phyloP scores from a whole-genome alignment of 495 filamentous ascomycete genomes.

The Cercophora newfieldiana region DNA sequence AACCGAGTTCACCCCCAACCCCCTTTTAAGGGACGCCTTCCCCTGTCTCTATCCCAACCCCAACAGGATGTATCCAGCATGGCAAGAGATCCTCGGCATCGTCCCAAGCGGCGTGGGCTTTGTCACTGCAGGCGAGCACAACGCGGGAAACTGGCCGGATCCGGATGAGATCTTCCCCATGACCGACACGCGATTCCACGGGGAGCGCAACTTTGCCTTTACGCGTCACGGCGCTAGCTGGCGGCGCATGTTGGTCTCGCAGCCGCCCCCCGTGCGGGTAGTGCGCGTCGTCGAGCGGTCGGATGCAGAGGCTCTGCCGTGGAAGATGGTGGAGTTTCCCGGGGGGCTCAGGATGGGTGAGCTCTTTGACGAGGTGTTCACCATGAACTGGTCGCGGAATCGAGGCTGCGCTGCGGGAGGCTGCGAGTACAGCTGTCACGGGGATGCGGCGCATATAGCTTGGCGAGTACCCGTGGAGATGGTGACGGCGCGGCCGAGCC shows the following conservation, averaged over 20 bases:
- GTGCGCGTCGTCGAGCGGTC: neutral
- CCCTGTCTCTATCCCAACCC: neutral
- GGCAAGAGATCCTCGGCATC: neutral
- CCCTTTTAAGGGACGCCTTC: neutral
- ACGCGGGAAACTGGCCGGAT: neutral
- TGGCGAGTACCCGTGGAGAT: neutral
- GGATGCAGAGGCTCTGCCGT: neutral
- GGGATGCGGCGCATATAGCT: neutral
- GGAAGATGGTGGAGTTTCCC: neutral
- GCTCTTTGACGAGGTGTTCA: neutral
- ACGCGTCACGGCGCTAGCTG: constrained; percentile 18
- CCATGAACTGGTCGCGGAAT: neutral
- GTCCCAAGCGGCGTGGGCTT: neutral
- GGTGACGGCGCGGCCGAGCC: neutral
- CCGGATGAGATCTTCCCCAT: neutral
- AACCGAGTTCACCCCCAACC: neutral
- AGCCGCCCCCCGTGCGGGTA: constrained; percentile 16
- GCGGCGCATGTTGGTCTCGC: constrained; percentile 21
- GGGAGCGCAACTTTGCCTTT: constrained; percentile 3
- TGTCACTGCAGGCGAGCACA: neutral
- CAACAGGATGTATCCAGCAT: neutral
- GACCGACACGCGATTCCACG: neutral
- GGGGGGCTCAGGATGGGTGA: neutral
- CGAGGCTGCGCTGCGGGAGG: neutral
- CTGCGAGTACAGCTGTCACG: neutral